Conservation (phyloP, 345 rosid species). For the Melaleuca alternifolia region DNA sequence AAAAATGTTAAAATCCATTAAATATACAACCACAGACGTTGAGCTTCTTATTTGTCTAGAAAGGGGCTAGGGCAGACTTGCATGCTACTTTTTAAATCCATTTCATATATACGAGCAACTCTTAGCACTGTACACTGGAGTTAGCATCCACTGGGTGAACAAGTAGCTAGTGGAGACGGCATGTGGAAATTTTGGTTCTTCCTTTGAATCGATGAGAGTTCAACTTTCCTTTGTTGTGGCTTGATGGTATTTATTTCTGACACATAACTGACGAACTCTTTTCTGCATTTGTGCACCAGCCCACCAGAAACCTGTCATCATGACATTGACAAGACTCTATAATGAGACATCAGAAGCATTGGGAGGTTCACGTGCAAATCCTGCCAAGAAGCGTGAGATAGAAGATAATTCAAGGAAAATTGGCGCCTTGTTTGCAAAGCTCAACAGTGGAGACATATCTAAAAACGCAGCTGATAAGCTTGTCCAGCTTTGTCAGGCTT, state of each 20-base stretch:
- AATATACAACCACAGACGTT: not conserved
- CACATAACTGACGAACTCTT: not conserved
- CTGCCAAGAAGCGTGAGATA: conserved; percentile 87
- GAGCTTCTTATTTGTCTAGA: not conserved
- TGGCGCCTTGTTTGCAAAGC: conserved; percentile 90
- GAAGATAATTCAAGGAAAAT: conserved; percentile 90
- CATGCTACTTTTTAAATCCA: not conserved
- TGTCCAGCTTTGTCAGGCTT: conserved; percentile 77
- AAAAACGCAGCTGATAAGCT: conserved; percentile 91
- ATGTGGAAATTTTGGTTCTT: not conserved
- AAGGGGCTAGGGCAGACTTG: not conserved
- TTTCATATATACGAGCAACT: not conserved
- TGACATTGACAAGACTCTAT: conserved; percentile 82
- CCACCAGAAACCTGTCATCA: conserved; percentile 59
- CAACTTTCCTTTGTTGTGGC: not conserved
- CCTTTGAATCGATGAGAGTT: not conserved
- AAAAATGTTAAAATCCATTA: not conserved
- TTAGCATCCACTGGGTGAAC: not conserved
- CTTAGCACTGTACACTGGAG: not conserved
- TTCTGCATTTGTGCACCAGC: conserved; percentile 29
- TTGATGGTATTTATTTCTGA: not conserved
- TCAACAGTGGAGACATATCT: conserved; percentile 84
- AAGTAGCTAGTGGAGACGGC: not conserved
- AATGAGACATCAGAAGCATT: conserved; percentile 89
- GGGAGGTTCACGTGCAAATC: conserved; percentile 91